Percentiles rank a stretch among this genome's conserved stretches.
These are phyloP conservation scores for Alloteropsis semialata DNA, from an alignment of 176 grass and related monocot species.

Conservation along the genomic window DNA sequence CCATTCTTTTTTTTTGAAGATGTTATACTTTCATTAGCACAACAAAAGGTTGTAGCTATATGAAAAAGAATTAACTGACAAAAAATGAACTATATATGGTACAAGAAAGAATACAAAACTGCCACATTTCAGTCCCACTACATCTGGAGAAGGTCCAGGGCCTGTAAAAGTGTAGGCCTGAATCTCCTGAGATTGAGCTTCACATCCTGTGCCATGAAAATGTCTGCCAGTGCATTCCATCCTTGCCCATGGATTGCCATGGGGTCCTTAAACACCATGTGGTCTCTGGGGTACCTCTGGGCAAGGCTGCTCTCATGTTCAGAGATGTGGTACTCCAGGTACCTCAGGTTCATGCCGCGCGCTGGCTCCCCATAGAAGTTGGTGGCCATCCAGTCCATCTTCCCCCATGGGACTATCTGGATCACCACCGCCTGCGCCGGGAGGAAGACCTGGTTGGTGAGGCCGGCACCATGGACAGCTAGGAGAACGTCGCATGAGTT, in stretches of 20 bases:
- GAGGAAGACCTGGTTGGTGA: slow-evolving; percentile 58
- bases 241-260: slow-evolving; percentile 60
- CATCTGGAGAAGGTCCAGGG: slow-evolving; percentile 55
- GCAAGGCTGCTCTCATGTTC: slow-evolving; percentile 53
- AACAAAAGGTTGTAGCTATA: background rate
- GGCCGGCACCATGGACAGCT: slow-evolving; percentile 57
- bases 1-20: too few species aligned
- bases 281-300: slow-evolving; percentile 41
- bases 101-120: slow-evolving; percentile 32
- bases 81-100: slow-evolving; percentile 33
- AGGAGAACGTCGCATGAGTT: slow-evolving; percentile 64
- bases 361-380: slow-evolving; percentile 68
- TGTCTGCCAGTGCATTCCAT: slow-evolving; percentile 38
- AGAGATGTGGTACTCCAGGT: slow-evolving; percentile 54
- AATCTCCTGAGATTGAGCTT: slow-evolving; percentile 51
- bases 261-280: slow-evolving; percentile 60
- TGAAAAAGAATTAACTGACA: slow-evolving; percentile 5
- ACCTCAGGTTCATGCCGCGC: slow-evolving; percentile 46
- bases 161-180: slow-evolving; percentile 47
- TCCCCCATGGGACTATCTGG: slow-evolving; percentile 63
- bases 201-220: slow-evolving; percentile 63
- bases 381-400: slow-evolving; percentile 74
- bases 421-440: slow-evolving; percentile 40
- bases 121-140: slow-evolving; percentile 9
- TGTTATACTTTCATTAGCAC: too few species aligned